Base-by-base conservation (phyloP, 148 eudicot species). In the Beta vulgaris region DNA sequence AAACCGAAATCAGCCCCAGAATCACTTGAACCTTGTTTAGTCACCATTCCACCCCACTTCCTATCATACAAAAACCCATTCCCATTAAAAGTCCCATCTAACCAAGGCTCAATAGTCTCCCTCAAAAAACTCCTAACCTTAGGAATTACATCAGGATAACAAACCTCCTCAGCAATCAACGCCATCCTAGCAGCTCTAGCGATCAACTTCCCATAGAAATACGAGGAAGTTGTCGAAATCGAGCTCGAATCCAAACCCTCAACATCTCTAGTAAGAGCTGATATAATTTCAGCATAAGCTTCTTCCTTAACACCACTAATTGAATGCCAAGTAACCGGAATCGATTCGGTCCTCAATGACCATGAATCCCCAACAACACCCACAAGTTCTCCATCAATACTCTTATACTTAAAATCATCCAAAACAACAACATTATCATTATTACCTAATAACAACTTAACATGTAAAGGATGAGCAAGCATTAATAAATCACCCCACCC, bases 121-220 rank as follows among this genome's bases (percentile, higher is more conserved):
- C 80, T 89, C 88, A 95, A 80, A 70, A 83, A 92, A 76, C 79
- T 84, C 76, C 73, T 75, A 29, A 95, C 83, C 53, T 43, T 79
- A 7, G 96, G 96, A 25, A 92, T 90, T 26, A 76, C 97, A 72
- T 88, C 93, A 71, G 54, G 60, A 71, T 80, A 88, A 76, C 82
- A 53, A 37, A 95, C 88, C 69, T 95, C 98, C 76, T 95, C 98
- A 35, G 98, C 97, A 71, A 95, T 95, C 82, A 92, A 83, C 1
- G 93, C 98, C 78, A 95, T 63, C 67, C 98, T 89, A 28, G 98
- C 98, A 2, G 96, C 98, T 63, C 97, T 87, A 12, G 98, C 97
- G 39, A 92, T 71, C 84, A 86, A 73, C 53, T 95, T 95, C 39
- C 92, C 97, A 67, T 88, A 95, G 65, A 87, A 95, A 76, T 92